Evolutionary conservation across 371 early-diverging fungal genomes (phyloP).

Genomic region (Capillidium rhysosporum): DNA sequence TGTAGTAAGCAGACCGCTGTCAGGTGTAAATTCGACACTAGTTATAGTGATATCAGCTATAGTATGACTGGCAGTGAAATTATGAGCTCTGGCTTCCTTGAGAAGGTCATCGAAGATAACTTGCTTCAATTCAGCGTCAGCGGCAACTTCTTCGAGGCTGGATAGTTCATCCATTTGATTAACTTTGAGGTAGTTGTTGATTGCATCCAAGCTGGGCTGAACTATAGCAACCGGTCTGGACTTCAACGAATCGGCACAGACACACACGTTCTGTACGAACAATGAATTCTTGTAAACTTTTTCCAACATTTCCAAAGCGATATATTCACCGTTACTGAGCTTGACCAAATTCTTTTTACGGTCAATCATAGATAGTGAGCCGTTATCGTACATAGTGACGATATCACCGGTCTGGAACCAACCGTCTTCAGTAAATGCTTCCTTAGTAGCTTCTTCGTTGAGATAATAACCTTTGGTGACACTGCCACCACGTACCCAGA

Average conservation of each 20-base stretch:
- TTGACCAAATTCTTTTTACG: conserved; percentile 82
- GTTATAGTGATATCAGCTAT: conserved; percentile 40
- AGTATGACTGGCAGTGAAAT: conserved; percentile 48
- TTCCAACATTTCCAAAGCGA: conserved; percentile 94
- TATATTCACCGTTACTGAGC: conserved; percentile 85
- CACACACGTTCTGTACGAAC: conserved; percentile 42
- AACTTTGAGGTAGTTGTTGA: neutral
- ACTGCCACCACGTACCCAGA: conserved; percentile 66
- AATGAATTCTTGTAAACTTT: conserved; percentile 50
- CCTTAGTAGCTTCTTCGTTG: conserved; percentile 47
- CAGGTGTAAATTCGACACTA: conserved; percentile 69
- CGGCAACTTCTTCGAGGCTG: neutral
- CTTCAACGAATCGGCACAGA: conserved; percentile 59
- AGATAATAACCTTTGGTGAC: conserved; percentile 62
- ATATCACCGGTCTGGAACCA: conserved; percentile 95
- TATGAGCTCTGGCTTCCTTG: conserved; percentile 24
- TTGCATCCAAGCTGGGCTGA: conserved; percentile 8
- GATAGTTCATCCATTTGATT: neutral
- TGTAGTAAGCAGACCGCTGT: conserved; percentile 71
- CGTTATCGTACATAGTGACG: conserved; percentile 53
- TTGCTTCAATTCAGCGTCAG: neutral
- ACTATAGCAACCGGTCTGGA: conserved; percentile 35
- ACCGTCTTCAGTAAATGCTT: conserved; percentile 54
- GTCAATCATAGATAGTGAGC: conserved; percentile 56
- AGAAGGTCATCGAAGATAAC: conserved; percentile 16